Percentiles rank a stretch among this genome's conserved stretches.
phyloP scores from a whole-genome alignment of 306 rosid genomes.

The Rosa lucieae region DNA sequence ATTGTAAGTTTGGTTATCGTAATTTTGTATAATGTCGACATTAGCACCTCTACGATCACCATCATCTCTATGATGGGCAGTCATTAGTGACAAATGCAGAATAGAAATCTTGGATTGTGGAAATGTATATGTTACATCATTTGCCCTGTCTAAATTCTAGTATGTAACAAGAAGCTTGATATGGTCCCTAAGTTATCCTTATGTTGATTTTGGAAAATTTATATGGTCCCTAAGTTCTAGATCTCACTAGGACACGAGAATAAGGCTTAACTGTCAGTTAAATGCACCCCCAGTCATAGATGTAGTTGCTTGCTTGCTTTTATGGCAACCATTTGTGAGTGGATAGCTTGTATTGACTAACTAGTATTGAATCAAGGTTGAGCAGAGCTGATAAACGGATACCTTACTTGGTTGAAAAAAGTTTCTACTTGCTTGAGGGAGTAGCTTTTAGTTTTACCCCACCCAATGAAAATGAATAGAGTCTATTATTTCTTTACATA shows the following conservation, averaged over 20 bases:
- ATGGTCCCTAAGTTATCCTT: neutral
- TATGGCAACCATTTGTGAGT: neutral
- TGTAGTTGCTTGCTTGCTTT: neutral
- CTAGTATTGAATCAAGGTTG: neutral
- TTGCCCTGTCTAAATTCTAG: neutral
- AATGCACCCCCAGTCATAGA: neutral
- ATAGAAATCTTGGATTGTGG: neutral
- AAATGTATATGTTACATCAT: neutral
- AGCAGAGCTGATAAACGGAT: neutral
- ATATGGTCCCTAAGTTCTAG: neutral
- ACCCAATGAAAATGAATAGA: neutral
- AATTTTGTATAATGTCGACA: neutral
- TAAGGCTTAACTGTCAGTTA: neutral
- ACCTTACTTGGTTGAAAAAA: neutral
- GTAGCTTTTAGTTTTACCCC: neutral
- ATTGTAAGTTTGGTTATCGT: neutral
- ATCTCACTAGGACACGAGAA: neutral
- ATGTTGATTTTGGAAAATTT: neutral
- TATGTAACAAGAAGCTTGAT: neutral
- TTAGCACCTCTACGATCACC: neutral
- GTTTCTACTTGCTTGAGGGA: neutral
- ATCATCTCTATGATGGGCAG: neutral
- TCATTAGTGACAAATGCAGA: neutral
- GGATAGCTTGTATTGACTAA: neutral
- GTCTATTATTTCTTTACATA: neutral